Base-by-base conservation (phyloP, 2,329 filamentous ascomycete species). In the Pseudocercospora macadamiae region DNA sequence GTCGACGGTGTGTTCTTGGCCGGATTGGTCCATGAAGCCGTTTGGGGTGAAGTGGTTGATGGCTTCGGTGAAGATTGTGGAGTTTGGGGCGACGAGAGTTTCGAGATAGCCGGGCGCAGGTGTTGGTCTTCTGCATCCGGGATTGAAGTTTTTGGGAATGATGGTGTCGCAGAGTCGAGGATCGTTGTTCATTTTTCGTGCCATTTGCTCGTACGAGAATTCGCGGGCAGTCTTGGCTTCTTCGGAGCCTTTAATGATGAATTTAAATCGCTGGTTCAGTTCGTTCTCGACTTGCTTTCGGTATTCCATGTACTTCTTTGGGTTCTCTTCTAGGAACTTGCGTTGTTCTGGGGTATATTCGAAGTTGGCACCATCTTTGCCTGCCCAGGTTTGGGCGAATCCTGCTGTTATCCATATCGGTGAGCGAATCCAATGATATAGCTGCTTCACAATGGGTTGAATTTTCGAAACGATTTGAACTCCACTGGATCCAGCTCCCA, bases 261-360 rank as follows among this genome's bases (percentile, higher is more conserved):
- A 79, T 45, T 79, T 80, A 73, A 83, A 84, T 4, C 79, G 74
- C 45, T 78, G 76, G 59, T 83, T 84, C 14, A 84, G 73, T 60
- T 80, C 78, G 59, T 76, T 76, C 59, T 82, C 79, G 55, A 81
- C 75, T 54, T 77, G 73, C 65, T 79, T 80, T 59, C 77, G 75
- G 61, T 80, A 80, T 60, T 78, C 76, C 26, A 79, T 71, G 52
- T 80, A 79, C 37, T 76, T 76, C 34, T 74, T 68, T 0, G 78
- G 77, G 51, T 80, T 74, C 2, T 76, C 62, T 49, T 71, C 59
- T 3, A 79, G 69, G 58, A 64, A 77, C 10, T 75, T 61, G 7
- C 73, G 65, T 55, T 80, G 77, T 47, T 78, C 73, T 42, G 72
- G 65, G 42, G 71, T 78, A 58, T 80, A 82, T 52, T 70, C 70